Conservation (phyloP, 306 rosid genomes). For the Cicer bijugum region DNA sequence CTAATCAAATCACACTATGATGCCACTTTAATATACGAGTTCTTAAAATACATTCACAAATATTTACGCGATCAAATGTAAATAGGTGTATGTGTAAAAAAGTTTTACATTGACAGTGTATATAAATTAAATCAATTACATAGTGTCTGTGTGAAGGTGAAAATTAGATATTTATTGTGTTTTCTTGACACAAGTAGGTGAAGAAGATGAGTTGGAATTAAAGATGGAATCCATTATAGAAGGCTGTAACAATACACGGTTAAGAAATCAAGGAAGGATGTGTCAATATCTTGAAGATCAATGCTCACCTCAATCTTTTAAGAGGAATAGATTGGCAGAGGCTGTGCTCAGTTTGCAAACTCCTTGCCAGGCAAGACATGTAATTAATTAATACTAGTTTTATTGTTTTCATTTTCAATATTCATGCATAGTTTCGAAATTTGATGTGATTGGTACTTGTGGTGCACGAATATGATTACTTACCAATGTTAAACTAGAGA, state of each 20-base stretch:
- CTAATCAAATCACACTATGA: too few relatives aligned
- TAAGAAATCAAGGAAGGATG: conserved; percentile 48
- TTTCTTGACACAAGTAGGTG: conserved; percentile 52
- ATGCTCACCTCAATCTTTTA: conserved; percentile 41
- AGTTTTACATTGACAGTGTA: too few relatives aligned
- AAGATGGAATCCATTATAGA: conserved; percentile 67
- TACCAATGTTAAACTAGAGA: conserved; percentile 4
- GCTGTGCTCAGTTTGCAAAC: conserved; percentile 56
- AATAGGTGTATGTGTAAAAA: too few relatives aligned
- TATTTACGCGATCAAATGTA: too few relatives aligned
- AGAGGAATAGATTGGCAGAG: conserved; percentile 64
- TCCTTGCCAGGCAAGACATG: conserved; percentile 69
- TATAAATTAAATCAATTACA: too few relatives aligned
- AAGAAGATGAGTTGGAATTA: conserved; percentile 59
- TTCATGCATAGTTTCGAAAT: conserved; percentile 24
- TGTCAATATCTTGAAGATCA: conserved; percentile 48
- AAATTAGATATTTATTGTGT: conserved; percentile 14
- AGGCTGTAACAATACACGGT: conserved; percentile 61
- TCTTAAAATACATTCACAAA: too few relatives aligned
- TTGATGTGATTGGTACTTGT: conserved; percentile 17
- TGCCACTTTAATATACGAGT: too few relatives aligned
- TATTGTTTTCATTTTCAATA: conserved; percentile 15
- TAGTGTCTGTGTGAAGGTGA: not conserved
- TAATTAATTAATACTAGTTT: conserved; percentile 13
- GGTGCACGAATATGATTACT: conserved; percentile 29